These are phyloP conservation scores for Chamaecrista fasciculata DNA, from an alignment of 306 rosid species.

Conservation along the genomic window DNA sequence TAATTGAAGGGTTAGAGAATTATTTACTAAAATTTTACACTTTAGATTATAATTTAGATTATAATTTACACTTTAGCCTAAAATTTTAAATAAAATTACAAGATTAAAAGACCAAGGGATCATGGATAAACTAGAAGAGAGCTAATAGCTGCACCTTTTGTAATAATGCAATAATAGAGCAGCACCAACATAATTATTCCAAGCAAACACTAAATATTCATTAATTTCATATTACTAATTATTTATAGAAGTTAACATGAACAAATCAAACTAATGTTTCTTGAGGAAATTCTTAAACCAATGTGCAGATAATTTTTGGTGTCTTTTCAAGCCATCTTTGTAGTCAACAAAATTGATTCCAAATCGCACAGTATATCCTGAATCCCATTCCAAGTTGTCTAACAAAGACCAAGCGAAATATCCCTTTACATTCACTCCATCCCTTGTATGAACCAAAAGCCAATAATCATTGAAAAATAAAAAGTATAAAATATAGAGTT, in stretches of 20 bases:
- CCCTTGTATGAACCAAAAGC: slow-evolving; percentile 13
- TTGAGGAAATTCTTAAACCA: slow-evolving; percentile 49
- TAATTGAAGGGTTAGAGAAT: no score
- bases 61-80: no score
- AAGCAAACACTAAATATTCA: no score
- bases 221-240: background rate
- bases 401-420: slow-evolving; percentile 57
- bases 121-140: background rate
- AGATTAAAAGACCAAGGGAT: no score
- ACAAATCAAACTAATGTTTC: background rate
- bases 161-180: background rate
- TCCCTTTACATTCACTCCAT: slow-evolving; percentile 47
- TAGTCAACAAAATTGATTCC: slow-evolving; percentile 49
- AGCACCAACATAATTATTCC: background rate
- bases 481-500: background rate
- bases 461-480: background rate
- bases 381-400: slow-evolving; percentile 51
- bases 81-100: no score
- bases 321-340: slow-evolving; percentile 17
- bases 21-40: no score
- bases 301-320: slow-evolving; percentile 37
- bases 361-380: slow-evolving; percentile 42
- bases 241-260: background rate
- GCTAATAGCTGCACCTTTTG: background rate
- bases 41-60: no score